These are phyloP conservation scores for Candida namnaoensis DNA, from an alignment of 805 yeast genomes.

Conservation along the genomic window DNA sequence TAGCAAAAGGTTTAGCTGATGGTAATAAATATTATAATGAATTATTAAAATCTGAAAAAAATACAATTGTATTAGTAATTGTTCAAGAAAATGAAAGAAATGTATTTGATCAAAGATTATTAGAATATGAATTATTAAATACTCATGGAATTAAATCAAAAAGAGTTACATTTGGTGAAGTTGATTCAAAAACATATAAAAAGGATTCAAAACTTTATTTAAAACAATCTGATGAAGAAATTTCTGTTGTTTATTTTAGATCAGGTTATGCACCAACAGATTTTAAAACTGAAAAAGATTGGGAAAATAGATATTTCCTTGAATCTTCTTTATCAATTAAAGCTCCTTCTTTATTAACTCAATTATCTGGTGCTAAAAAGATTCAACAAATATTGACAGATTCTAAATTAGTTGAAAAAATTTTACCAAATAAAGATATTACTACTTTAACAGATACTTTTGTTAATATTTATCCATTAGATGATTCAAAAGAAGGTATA, in stretches of 20 bases:
- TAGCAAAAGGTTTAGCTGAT: conserved; percentile 63
- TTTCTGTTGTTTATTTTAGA: conserved; percentile 85
- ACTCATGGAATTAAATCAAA: conserved; percentile 49
- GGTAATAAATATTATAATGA: conserved; percentile 53
- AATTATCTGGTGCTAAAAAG: conserved; percentile 88
- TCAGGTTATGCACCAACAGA: conserved; percentile 86
- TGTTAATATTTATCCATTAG: conserved; percentile 84
- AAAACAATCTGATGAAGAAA: conserved; percentile 51
- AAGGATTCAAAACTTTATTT: conserved; percentile 39
- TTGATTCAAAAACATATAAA: conserved; percentile 29
- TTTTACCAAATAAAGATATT: conserved; percentile 26
- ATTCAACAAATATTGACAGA: conserved; percentile 83
- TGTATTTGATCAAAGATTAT: conserved; percentile 81
- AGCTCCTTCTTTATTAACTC: conserved; percentile 86
- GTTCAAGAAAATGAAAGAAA: conserved; percentile 85
- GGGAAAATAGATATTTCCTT: conserved; percentile 68
- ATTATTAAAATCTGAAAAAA: conserved; percentile 11
- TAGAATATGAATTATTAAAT: conserved; percentile 63
- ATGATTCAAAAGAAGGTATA: conserved; percentile 53
- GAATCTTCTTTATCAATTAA: conserved; percentile 79
- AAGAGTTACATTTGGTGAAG: conserved; percentile 61
- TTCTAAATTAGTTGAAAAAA: conserved; percentile 34
- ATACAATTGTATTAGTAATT: conserved; percentile 60
- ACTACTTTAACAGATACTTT: conserved; percentile 46
- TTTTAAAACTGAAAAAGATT: conserved; percentile 53